Conservation (phyloP, 495 filamentous ascomycete species). For the Margaritispora aquatica region DNA sequence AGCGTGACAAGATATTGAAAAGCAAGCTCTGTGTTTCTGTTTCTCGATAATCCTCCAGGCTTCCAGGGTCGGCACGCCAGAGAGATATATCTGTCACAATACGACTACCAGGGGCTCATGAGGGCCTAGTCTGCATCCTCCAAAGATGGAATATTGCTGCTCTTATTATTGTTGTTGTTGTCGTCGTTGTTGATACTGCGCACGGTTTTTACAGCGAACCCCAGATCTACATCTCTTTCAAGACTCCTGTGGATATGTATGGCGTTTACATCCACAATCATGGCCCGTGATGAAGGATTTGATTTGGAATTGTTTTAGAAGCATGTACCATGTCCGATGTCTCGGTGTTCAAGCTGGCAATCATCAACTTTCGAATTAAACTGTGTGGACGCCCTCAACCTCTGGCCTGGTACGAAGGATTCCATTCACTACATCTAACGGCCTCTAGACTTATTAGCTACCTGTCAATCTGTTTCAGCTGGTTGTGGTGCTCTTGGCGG, state of each 20-base stretch:
- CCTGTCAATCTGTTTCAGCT: constrained; percentile 1
- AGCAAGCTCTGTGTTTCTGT: not conserved
- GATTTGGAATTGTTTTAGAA: not conserved
- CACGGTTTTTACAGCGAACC: not conserved
- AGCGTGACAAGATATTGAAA: not conserved
- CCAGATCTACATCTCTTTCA: not conserved
- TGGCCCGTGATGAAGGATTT: not conserved
- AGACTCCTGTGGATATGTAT: not conserved
- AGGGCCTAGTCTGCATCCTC: no score
- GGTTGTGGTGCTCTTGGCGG: not conserved
- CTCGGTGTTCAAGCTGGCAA: no score
- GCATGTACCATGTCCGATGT: not conserved
- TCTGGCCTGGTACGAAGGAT: no score
- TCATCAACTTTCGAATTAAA: no score
- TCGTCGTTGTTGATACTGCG: not conserved
- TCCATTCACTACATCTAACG: not conserved
- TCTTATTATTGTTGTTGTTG: not conserved
- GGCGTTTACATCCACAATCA: not conserved
- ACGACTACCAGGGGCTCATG: no score
- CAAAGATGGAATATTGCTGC: no score
- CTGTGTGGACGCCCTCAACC: not conserved
- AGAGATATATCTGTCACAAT: no score
- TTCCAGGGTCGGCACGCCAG: no score
- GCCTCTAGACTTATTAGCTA: not conserved
- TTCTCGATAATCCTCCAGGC: no score